phyloP scores from a whole-genome alignment of 306 rosid genomes.

The Datisca glomerata region DNA sequence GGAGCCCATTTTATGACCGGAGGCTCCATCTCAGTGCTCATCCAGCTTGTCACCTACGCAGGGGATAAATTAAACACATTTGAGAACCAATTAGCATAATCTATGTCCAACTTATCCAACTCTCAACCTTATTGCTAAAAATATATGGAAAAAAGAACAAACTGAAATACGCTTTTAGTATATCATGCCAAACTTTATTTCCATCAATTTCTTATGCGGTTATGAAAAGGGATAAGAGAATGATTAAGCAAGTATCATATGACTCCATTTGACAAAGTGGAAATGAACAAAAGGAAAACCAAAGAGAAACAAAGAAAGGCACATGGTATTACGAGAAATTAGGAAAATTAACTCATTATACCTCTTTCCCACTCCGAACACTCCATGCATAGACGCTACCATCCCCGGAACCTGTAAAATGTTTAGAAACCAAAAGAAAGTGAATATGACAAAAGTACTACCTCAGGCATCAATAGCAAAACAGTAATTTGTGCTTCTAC shows the following conservation, averaged over 20 bases:
- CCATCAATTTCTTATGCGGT: too few species aligned
- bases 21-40: constrained; percentile 82
- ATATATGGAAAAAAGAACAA: too few species aligned
- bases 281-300: background rate
- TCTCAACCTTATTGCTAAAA: background rate
- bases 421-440: too few species aligned
- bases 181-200: too few species aligned
- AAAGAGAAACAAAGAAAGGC: background rate
- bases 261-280: too few species aligned
- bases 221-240: too few species aligned
- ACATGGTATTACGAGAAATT: background rate
- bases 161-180: too few species aligned
- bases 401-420: constrained; percentile 94
- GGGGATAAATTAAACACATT: background rate
- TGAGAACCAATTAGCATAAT: background rate
- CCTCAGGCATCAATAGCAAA: too few species aligned
- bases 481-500: background rate
- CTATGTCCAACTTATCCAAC: background rate
- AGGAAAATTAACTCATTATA: constrained; percentile 15
- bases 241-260: too few species aligned
- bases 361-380: constrained; percentile 84
- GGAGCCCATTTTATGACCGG: constrained; percentile 94
- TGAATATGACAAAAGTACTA: too few species aligned
- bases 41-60: constrained; percentile 82
- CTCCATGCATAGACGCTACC: constrained; percentile 90